Evolutionary conservation across 2,329 filamentous ascomycete genomes (phyloP), one percentile per base, ranked within the genome.

Genomic region (Mycosphaerella arachidis): DNA sequence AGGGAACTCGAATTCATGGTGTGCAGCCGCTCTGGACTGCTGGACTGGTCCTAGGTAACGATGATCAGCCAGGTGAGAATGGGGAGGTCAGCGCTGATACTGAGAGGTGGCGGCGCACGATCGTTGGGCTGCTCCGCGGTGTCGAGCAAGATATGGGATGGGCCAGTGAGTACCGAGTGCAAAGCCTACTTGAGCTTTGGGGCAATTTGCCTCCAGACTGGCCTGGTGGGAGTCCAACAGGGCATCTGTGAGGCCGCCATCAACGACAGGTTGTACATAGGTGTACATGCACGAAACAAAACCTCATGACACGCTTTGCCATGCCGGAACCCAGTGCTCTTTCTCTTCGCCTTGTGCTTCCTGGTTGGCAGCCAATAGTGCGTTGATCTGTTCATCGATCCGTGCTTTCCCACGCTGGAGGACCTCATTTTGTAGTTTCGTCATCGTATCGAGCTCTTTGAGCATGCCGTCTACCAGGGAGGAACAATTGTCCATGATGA

Each of bases 101-200:
- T 27, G 65, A 68, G 30, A 74, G 74, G 10, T 85, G 86, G 71
- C 81, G 84, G 16, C 73, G 79, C 37, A 76, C 82, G 1, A 78
- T 87, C 9, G 66, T 88, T 40, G 76, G 79, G 12, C 69, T 88
- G 40, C 72, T 89, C 20, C 75, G 78, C 29, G 83, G 80, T 10
- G 81, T 88, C 30, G 85, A 88, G 70, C 74, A 72, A n/a, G 86
- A 88, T 66, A 78, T 84, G 45, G 85, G 85, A 82, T 84, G 2
- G 87, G 85, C 52, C 78, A 84, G 84, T 30, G 82, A 84, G 66
- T 86, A 87, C 70, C 78, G 85, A 40, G 80, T 84, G 29, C 74
- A 80, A 62, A 80, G 84, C 63, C 71, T 87, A 62, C 62, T 79
- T 29, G 75, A 78, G 62, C 75, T 81, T 60, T 83, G 78, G 78